A percentile compares a stretch with the other conserved stretches of the same genome.
phyloP scores from a whole-genome alignment of 257 asterid species.

The Ophiorrhiza pumila region DNA sequence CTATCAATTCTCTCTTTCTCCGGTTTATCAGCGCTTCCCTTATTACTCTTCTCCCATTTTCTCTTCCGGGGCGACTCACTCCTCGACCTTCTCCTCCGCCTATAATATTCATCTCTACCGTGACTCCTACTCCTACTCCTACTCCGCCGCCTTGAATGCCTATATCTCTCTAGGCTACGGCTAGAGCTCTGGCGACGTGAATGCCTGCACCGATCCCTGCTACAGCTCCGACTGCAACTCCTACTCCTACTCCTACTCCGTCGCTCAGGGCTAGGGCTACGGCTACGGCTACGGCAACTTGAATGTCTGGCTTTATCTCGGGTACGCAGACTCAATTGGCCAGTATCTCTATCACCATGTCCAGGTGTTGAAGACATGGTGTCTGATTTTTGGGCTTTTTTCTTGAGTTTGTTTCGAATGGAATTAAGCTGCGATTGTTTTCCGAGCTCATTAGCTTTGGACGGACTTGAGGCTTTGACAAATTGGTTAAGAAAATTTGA shows the following conservation, averaged over 20 bases:
- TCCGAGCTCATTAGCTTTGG: slow-evolving; percentile 44
- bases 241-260: slow-evolving; percentile 22
- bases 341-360: slow-evolving; percentile 8
- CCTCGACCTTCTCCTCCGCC: slow-evolving; percentile 36
- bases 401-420: slow-evolving; percentile 67
- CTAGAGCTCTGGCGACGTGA: slow-evolving; percentile 33
- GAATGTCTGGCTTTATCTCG: slow-evolving; percentile 12
- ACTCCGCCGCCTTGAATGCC: slow-evolving; percentile 33
- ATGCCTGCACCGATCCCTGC: slow-evolving; percentile 42
- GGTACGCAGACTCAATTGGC: slow-evolving; percentile 23
- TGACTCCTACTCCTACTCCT: too few relatives aligned
- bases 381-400: slow-evolving; percentile 32
- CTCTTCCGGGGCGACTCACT: slow-evolving; percentile 40
- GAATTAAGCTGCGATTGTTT: slow-evolving; percentile 64
- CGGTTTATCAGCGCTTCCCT: slow-evolving; percentile 29
- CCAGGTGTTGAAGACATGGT: neutral
- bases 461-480: slow-evolving; percentile 76
- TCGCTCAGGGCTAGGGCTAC: slow-evolving; percentile 28
- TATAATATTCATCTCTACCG: slow-evolving; percentile 38
- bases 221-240: slow-evolving; percentile 34
- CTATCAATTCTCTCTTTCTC: slow-evolving; percentile 25
- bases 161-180: slow-evolving; percentile 23
- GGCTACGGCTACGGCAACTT: slow-evolving; percentile 33
- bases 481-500: slow-evolving; percentile 62
- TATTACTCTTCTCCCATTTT: slow-evolving; percentile 29